These are phyloP conservation scores for Cladobotryum protrusum DNA, from an alignment of 2,329 filamentous ascomycete genomes.

Conservation along the genomic window DNA sequence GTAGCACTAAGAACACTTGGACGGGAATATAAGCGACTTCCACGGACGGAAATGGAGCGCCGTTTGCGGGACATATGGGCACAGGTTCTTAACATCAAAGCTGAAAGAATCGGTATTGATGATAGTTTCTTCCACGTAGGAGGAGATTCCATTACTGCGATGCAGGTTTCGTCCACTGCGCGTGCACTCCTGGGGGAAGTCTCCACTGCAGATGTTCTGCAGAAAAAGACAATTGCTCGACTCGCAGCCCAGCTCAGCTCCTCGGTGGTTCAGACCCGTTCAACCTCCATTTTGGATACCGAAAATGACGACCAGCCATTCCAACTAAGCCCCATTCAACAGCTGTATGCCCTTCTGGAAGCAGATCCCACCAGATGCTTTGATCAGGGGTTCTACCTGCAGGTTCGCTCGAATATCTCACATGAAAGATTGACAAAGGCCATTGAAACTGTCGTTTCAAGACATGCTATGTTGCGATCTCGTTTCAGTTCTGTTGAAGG, in stretches of 20 bases:
- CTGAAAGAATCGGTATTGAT: slow-evolving; percentile 19
- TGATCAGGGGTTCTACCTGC: neutral
- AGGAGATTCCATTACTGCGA: slow-evolving; percentile 39
- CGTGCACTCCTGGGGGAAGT: slow-evolving; percentile 14
- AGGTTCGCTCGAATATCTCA: neutral
- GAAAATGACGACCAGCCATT: neutral
- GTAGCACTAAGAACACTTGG: neutral
- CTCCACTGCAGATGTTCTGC: slow-evolving; percentile 4
- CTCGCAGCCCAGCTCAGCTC: neutral
- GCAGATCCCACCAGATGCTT: neutral
- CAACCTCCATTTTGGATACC: neutral
- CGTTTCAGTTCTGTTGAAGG: neutral
- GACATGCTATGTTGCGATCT: slow-evolving; percentile 7
- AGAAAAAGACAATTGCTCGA: slow-evolving; percentile 8
- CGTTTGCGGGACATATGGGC: slow-evolving; percentile 20
- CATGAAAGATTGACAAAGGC: neutral
- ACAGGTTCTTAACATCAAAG: slow-evolving; percentile 24
- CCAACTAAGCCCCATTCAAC: slow-evolving; percentile 3
- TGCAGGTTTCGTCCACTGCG: slow-evolving; percentile 35
- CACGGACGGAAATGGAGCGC: neutral
- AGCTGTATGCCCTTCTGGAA: neutral
- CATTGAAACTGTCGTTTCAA: neutral
- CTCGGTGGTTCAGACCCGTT: neutral
- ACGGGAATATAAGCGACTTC: neutral
- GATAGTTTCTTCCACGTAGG: slow-evolving; percentile 36